Conservation (phyloP, 805 yeast species). For the Grigorovia transvaalensis region DNA sequence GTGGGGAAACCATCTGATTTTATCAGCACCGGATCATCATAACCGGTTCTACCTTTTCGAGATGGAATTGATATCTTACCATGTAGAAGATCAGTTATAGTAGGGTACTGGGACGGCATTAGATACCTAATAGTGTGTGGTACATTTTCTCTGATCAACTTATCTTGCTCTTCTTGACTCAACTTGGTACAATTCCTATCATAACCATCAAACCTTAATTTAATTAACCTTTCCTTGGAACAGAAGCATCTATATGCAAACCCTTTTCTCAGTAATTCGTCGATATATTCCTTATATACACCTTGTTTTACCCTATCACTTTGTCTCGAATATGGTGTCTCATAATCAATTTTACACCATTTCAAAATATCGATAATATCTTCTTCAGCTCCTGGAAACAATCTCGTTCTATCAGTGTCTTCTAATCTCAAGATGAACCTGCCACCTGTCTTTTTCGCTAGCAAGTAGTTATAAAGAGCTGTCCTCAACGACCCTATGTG, state of each 20-base stretch:
- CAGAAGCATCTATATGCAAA: constrained; percentile 84
- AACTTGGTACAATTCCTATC: constrained; percentile 67
- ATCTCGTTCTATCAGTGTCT: constrained; percentile 81
- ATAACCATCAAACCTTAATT: constrained; percentile 71
- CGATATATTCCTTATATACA: constrained; percentile 54
- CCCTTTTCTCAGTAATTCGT: constrained; percentile 48
- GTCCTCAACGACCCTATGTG: constrained; percentile 92
- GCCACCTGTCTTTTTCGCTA: constrained; percentile 74
- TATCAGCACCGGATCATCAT: constrained; percentile 79
- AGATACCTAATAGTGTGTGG: constrained; percentile 59
- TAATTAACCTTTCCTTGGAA: constrained; percentile 61
- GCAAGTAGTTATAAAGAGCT: constrained; percentile 77
- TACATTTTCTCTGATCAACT: constrained; percentile 16
- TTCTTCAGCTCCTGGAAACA: constrained; percentile 73
- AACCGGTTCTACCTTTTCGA: constrained; percentile 37
- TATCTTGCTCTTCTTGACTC: constrained; percentile 33
- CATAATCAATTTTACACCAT: constrained; percentile 69
- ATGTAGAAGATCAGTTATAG: constrained; percentile 63
- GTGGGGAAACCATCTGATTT: constrained; percentile 96
- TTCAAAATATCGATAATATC: constrained; percentile 62
- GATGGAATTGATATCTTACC: constrained; percentile 73
- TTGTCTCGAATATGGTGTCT: constrained; percentile 82
- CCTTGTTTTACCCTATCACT: constrained; percentile 50
- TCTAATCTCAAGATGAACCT: constrained; percentile 74
- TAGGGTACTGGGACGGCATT: constrained; percentile 62